Percentiles rank a stretch among this genome's conserved stretches.
Evolutionary conservation across 1,139 yeast genomes (phyloP).

Genomic region (Citeromyces hawaiiensis): DNA sequence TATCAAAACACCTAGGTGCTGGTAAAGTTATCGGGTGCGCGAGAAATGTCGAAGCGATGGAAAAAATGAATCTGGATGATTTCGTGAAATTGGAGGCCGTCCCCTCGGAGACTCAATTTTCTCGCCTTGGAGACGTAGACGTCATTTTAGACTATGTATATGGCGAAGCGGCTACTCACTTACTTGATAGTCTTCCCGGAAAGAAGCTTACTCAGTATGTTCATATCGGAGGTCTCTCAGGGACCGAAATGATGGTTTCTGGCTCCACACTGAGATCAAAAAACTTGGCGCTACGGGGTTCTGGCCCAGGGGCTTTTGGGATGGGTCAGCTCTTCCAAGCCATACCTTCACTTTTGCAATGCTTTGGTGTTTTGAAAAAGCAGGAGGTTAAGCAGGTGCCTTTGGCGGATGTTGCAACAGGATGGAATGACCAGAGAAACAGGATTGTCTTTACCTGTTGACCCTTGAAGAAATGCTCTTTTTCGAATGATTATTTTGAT

Average conservation of each 20-base stretch:
- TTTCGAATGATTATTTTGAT: too few relatives aligned
- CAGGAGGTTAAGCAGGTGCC: not conserved
- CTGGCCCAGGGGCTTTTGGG: not conserved
- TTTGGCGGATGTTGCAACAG: not conserved
- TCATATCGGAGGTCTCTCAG: not conserved
- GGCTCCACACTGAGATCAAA: not conserved
- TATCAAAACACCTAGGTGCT: not conserved
- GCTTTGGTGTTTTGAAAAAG: not conserved
- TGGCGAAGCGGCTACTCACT: not conserved
- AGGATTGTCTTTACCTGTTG: not conserved
- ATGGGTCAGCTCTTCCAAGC: not conserved
- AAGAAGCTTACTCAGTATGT: not conserved
- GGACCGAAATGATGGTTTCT: not conserved
- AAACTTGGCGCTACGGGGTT: not conserved
- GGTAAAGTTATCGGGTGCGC: not conserved
- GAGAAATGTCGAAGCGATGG: not conserved
- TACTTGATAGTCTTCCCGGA: not conserved
- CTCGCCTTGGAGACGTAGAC: not conserved
- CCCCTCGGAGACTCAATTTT: not conserved
- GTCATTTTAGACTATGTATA: not conserved
- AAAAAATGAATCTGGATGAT: not conserved
- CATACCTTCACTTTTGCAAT: not conserved
- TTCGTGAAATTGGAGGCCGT: not conserved
- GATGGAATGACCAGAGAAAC: not conserved
- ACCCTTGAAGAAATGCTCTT: too few relatives aligned